Percentiles rank a stretch among this genome's conserved stretches.
Conservation (phyloP, 176 grass and related monocot species). For the Oryza meyeriana region DNA sequence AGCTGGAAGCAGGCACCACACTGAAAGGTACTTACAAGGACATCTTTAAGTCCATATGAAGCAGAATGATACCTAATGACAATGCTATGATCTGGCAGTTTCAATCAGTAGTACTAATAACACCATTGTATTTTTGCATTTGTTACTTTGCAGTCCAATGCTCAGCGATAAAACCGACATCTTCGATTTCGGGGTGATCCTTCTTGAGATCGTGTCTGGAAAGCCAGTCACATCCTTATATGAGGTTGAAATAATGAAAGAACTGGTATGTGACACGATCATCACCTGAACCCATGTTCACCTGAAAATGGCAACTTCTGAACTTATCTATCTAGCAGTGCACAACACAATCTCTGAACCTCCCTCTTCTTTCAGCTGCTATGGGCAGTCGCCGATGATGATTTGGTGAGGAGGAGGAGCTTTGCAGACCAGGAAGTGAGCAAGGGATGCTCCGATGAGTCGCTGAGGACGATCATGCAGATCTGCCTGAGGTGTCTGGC, state of each 20-base stretch:
- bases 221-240: conserved; percentile 69
- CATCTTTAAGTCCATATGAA: not conserved
- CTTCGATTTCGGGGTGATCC: conserved; percentile 79
- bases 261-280: conserved; percentile 55
- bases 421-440: conserved; percentile 60
- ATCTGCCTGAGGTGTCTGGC: conserved; percentile 83
- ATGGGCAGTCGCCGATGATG: conserved; percentile 60
- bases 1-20: conserved; percentile 43
- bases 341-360: conserved; percentile 12
- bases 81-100: not conserved
- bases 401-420: conserved; percentile 55
- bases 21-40: conserved; percentile 49
- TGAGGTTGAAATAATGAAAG: conserved; percentile 82
- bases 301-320: not conserved
- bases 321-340: not conserved
- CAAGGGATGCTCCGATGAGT: conserved; percentile 72
- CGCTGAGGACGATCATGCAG: conserved; percentile 75
- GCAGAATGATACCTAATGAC: not conserved
- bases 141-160: conserved; percentile 39
- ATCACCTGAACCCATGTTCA: not conserved
- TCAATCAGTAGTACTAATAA: not conserved
- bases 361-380: conserved; percentile 47
- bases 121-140: not conserved
- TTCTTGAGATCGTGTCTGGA: conserved; percentile 86
- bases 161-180: conserved; percentile 67